Evolutionary conservation across 306 rosid genomes (phyloP), one percentile per base, ranked within the genome.

Genomic region (Spatholobus suberectus): DNA sequence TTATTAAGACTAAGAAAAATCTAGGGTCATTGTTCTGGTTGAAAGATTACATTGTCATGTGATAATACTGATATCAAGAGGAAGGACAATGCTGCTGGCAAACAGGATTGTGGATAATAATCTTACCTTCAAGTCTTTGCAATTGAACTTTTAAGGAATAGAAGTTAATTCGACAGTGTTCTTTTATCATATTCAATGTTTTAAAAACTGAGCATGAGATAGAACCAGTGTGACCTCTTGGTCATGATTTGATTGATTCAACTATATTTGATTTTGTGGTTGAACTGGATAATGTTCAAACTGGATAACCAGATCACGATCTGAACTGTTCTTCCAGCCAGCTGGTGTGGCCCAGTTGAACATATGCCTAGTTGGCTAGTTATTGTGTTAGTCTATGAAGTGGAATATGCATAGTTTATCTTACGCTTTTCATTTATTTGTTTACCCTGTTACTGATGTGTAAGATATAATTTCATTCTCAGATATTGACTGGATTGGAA

Each of bases 401-500:
- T 51, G 57, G 57, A 54, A 54, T 54, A 54, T 20, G 1, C 61
- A 54, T 18, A 54, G 41, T 37, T 37, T 7, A 55, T 46, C 32
- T 75, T 27, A 12, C 35, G 47, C 21, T 65, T 70, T 62, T 57
- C 20, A 49, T 73, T 76, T 74, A 68, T 73, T 72, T 81, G 71
- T 71, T 47, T 11, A 46, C 11, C 32, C 17, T 23, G 70, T 58
- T 61, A 62, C 73, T 80, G 24, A 79, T 69, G 59, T 68, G 52
- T 35, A 46, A 66, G 40, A 37, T 68, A 58, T 72, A 9, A 9
- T 66, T 54, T 78, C 75, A 61, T 35, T 87, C 77, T 80, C 85
- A 93, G 97, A 81, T 77, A 52, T 85, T 90, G 81, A 91, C 95
- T 43, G 54, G 84, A 21, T 81, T 91, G 81, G 97, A 93, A 86